These are phyloP conservation scores for Tardiomyces blankii DNA, from an alignment of 1,139 yeast genomes.

Conservation along the genomic window DNA sequence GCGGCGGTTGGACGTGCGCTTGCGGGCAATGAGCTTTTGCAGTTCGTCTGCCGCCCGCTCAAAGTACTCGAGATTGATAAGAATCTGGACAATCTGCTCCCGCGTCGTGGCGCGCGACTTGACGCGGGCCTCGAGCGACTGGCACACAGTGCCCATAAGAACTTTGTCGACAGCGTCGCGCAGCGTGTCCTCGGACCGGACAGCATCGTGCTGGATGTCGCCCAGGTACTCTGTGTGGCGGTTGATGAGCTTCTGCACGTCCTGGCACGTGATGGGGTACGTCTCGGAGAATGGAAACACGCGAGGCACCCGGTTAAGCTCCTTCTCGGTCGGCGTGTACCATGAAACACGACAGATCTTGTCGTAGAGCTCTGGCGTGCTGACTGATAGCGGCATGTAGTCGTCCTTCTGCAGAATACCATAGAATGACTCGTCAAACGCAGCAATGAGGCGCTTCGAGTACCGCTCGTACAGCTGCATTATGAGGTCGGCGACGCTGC, in stretches of 20 bases:
- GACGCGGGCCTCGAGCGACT: constrained; percentile 53
- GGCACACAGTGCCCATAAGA: constrained; percentile 58
- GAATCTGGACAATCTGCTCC: constrained; percentile 83
- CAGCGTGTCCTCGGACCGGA: constrained; percentile 29
- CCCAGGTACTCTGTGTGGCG: constrained; percentile 53
- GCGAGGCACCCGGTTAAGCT: constrained; percentile 42
- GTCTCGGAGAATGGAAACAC: constrained; percentile 81
- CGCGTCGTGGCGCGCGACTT: constrained; percentile 53
- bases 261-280: constrained; percentile 76
- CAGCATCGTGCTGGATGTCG: constrained; percentile 47
- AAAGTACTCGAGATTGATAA: constrained; percentile 81
- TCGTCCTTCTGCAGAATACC: constrained; percentile 66
- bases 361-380: constrained; percentile 47
- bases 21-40: constrained; percentile 29
- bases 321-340: constrained; percentile 42
- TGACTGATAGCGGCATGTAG: constrained; percentile 75
- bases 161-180: constrained; percentile 54
- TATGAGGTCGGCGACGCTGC: constrained; percentile 52
- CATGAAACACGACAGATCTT: constrained; percentile 57
- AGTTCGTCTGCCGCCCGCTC: constrained; percentile 41
- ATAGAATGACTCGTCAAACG: constrained; percentile 52
- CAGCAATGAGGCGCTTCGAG: constrained; percentile 43
- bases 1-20: constrained; percentile 25
- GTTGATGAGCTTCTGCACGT: constrained; percentile 53
- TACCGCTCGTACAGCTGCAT: constrained; percentile 49